Percentiles rank a stretch among this genome's conserved stretches.
phyloP scores from a whole-genome alignment of 2,329 filamentous ascomycete genomes.

The Tympanopsis confertula region DNA sequence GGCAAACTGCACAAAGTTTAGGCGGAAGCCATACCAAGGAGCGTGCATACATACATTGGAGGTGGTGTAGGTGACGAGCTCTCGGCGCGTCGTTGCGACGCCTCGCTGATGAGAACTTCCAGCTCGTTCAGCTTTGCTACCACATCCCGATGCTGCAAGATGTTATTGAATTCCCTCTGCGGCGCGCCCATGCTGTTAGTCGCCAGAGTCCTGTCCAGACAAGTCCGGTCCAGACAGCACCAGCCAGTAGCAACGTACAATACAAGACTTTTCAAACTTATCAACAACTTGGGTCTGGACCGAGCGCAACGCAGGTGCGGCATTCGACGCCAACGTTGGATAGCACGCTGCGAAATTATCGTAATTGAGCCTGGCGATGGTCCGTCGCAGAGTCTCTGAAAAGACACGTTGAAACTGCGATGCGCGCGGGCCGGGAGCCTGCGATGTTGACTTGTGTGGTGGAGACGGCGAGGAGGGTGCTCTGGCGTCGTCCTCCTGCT shows the following conservation, averaged over 20 bases:
- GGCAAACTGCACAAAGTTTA: too few relatives aligned
- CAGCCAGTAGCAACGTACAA: constrained; percentile 18
- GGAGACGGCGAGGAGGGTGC: neutral
- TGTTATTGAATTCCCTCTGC: constrained; percentile 43
- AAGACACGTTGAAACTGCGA: constrained; percentile 41
- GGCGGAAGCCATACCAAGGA: too few relatives aligned
- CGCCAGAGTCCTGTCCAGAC: neutral
- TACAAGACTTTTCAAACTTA: constrained; percentile 38
- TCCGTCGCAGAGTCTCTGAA: constrained; percentile 35
- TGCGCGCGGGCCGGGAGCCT: constrained; percentile 43
- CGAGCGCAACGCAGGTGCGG: constrained; percentile 36
- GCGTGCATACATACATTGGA: too few relatives aligned
- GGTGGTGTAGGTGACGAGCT: too few relatives aligned
- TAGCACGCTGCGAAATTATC: constrained; percentile 49
- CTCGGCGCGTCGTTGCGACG: constrained; percentile 23
- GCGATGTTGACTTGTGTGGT: too few relatives aligned
- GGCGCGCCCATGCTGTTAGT: neutral
- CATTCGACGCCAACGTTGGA: constrained; percentile 40
- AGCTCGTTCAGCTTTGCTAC: constrained; percentile 47
- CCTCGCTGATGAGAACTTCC: constrained; percentile 40
- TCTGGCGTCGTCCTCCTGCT: too few relatives aligned
- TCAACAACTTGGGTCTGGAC: constrained; percentile 48
- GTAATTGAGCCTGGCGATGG: constrained; percentile 41
- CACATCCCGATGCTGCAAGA: constrained; percentile 37
- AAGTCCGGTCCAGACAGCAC: constrained; percentile 2